Evolutionary conservation across 805 yeast species (phyloP).

Genomic region (Metschnikowia kofuensis): DNA sequence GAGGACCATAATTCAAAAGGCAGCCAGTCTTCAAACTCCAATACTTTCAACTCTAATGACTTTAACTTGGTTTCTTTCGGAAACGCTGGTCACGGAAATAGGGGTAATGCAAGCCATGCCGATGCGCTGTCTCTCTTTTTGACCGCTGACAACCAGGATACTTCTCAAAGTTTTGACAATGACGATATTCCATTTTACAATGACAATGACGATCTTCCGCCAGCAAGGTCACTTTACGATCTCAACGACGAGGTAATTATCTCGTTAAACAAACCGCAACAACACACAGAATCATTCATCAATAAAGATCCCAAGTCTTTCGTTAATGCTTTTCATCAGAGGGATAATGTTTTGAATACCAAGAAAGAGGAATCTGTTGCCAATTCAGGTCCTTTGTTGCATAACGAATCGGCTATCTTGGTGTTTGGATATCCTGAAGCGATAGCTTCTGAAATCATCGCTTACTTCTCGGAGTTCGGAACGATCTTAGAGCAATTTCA

Average conservation of each 20-base stretch:
- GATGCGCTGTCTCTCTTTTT: conserved; percentile 15
- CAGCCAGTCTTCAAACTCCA: not conserved
- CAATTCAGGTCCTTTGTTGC: conserved; percentile 23
- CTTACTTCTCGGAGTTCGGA: conserved; percentile 78
- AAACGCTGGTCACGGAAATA: conserved; percentile 18
- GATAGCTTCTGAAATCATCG: conserved; percentile 61
- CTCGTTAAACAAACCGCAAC: conserved; percentile 34
- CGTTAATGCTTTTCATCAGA: conserved; percentile 40
- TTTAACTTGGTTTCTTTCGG: conserved; percentile 39
- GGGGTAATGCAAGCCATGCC: conserved; percentile 15
- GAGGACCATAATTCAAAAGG: conserved; percentile 3
- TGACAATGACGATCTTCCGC: conserved; percentile 46
- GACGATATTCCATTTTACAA: conserved; percentile 29
- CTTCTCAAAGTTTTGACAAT: conserved; percentile 24
- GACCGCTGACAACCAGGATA: conserved; percentile 21
- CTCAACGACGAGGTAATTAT: conserved; percentile 42
- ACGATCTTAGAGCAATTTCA: conserved; percentile 73
- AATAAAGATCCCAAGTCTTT: conserved; percentile 46
- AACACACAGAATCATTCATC: conserved; percentile 38
- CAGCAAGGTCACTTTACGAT: conserved; percentile 49
- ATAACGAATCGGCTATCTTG: conserved; percentile 62
- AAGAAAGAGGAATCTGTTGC: conserved; percentile 11
- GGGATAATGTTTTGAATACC: conserved; percentile 3
- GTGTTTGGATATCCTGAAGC: conserved; percentile 89
- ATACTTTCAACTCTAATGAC: conserved; percentile 10